These are phyloP conservation scores for Dactylorhiza incarnata DNA, from an alignment of 106 monocot species.

Conservation along the genomic window DNA sequence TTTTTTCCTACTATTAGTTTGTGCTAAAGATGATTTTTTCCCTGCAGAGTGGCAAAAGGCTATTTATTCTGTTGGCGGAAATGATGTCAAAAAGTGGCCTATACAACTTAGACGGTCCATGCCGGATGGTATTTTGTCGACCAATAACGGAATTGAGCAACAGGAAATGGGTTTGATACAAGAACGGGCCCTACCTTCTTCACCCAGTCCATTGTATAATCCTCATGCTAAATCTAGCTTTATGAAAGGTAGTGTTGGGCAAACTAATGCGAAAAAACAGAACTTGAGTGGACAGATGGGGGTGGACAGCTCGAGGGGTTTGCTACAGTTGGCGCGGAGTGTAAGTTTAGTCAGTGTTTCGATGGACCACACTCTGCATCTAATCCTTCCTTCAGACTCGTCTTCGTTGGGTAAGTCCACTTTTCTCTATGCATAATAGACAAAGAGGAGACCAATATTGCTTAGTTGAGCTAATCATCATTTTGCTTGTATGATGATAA, in stretches of 20 bases:
- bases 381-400: slow-evolving; percentile 70
- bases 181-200: slow-evolving; percentile 70
- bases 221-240: slow-evolving; percentile 71
- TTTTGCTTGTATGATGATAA: too few species aligned
- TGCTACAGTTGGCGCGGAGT: slow-evolving; percentile 76
- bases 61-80: slow-evolving; percentile 85
- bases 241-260: slow-evolving; percentile 59
- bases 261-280: slow-evolving; percentile 56
- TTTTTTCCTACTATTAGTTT: neutral
- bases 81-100: slow-evolving; percentile 92
- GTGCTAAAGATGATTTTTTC: slow-evolving; percentile 7
- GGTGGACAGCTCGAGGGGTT: slow-evolving; percentile 48
- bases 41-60: slow-evolving; percentile 95
- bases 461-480: neutral
- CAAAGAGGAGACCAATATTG: neutral
- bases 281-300: slow-evolving; percentile 41
- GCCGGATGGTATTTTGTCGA: slow-evolving; percentile 43
- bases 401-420: slow-evolving; percentile 32
- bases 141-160: slow-evolving; percentile 55
- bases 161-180: slow-evolving; percentile 68
- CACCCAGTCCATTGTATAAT: slow-evolving; percentile 67
- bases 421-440: neutral
- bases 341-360: slow-evolving; percentile 75
- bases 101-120: slow-evolving; percentile 67
- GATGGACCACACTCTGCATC: slow-evolving; percentile 69